phyloP scores from a whole-genome alignment of 176 grass and related monocot species.

The Panicum miliaceum region DNA sequence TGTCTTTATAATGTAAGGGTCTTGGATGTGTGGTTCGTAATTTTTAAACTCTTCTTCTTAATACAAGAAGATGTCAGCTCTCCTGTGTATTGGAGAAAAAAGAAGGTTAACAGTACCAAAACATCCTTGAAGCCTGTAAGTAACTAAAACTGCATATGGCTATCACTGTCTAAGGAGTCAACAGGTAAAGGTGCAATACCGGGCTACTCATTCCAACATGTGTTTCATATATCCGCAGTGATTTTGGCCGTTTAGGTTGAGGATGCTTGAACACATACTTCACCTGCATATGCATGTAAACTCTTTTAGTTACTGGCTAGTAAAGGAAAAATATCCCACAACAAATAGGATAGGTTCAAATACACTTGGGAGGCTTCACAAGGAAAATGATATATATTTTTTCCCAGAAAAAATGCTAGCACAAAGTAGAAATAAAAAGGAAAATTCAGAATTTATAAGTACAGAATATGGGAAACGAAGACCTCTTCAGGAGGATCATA shows the following conservation, averaged over 20 bases:
- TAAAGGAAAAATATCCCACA: slow-evolving; percentile 16
- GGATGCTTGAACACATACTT: slow-evolving; percentile 88
- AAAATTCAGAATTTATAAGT: not conserved
- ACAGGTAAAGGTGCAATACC: slow-evolving; percentile 55
- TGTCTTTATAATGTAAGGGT: too few species aligned
- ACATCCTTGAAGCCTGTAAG: slow-evolving; percentile 19
- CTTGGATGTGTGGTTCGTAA: not conserved
- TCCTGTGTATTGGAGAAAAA: not conserved
- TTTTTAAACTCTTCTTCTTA: not conserved
- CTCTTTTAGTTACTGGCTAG: slow-evolving; percentile 16
- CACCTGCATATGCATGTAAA: slow-evolving; percentile 69
- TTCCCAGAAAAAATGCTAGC: slow-evolving; percentile 12
- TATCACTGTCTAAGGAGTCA: slow-evolving; percentile 17
- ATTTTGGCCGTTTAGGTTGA: slow-evolving; percentile 93
- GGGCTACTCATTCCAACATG: slow-evolving; percentile 99
- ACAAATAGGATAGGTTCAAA: not conserved
- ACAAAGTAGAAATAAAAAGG: slow-evolving; percentile 22
- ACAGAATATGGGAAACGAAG: slow-evolving; percentile 6
- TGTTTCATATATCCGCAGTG: slow-evolving; percentile 93
- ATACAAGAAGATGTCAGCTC: not conserved
- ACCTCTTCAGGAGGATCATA: slow-evolving; percentile 95
- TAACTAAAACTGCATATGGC: slow-evolving; percentile 25
- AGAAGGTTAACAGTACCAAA: slow-evolving; percentile 10
- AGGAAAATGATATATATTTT: not conserved
- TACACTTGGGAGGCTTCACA: not conserved